Evolutionary conservation across 2,329 filamentous ascomycete genomes (phyloP).

Genomic region (Aspergillus bombycis): DNA sequence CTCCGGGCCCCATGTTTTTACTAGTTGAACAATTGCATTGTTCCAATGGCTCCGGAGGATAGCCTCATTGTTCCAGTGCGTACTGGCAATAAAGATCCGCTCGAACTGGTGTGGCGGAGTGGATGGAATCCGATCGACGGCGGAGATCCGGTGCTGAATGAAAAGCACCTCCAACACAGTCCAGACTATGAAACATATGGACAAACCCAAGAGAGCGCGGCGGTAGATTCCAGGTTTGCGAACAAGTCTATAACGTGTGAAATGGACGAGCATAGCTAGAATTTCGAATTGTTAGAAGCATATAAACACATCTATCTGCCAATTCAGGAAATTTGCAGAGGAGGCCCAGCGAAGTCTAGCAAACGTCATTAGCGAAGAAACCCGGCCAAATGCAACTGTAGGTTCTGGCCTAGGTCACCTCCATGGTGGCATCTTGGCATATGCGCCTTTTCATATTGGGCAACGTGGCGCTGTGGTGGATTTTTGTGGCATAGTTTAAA

Average conservation of each 20-base stretch:
- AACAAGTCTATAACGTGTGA: not conserved
- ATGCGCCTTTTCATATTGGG: too few species aligned
- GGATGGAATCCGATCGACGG: constrained; percentile 15
- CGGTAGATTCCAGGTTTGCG: constrained; percentile 18
- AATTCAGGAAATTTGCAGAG: too few species aligned
- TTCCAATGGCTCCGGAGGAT: constrained; percentile 67
- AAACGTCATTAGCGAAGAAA: too few species aligned
- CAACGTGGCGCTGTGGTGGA: too few species aligned
- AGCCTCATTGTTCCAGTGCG: constrained; percentile 68
- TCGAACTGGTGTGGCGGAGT: constrained; percentile 21
- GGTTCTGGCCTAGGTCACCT: too few species aligned
- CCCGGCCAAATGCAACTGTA: too few species aligned
- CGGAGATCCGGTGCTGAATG: constrained; percentile 20
- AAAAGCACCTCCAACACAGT: constrained; percentile 24
- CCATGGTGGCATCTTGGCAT: too few species aligned
- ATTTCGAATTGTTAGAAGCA: not conserved
- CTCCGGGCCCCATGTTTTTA: constrained; percentile 59
- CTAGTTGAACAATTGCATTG: constrained; percentile 60
- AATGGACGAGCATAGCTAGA: not conserved
- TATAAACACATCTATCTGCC: not conserved
- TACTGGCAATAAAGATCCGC: constrained; percentile 67
- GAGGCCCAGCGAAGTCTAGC: too few species aligned
- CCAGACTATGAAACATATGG: constrained; percentile 24
- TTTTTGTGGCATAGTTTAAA: too few species aligned
- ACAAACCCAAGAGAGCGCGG: constrained; percentile 22